Evolutionary conservation across 108 stramenopile genomes (phyloP).

Genomic region (Chaetoceros muelleri): DNA sequence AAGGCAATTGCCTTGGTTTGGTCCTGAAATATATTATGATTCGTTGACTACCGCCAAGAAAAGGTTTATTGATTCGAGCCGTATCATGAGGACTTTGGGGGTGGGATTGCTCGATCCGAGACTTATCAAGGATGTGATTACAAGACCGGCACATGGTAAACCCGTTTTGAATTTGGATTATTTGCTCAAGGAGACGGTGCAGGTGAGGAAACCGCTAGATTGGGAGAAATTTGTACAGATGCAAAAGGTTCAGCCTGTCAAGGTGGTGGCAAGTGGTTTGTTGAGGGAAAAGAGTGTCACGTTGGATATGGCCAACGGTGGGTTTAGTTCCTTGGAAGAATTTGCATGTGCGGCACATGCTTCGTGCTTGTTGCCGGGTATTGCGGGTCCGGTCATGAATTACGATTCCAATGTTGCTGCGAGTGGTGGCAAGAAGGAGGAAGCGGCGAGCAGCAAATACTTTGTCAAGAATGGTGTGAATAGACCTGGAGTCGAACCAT

Average conservation of each 20-base stretch:
- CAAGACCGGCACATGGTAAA: slow-evolving; percentile 52
- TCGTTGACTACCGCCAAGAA: slow-evolving; percentile 65
- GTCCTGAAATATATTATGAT: slow-evolving; percentile 95
- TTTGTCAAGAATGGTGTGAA: slow-evolving; percentile 34
- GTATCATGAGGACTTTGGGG: slow-evolving; percentile 73
- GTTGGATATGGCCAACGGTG: slow-evolving; percentile 65
- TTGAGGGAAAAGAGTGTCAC: slow-evolving; percentile 53
- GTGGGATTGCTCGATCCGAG: slow-evolving; percentile 80
- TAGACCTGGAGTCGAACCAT: slow-evolving; percentile 44
- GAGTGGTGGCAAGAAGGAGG: slow-evolving; percentile 3
- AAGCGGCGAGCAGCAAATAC: slow-evolving; percentile 21
- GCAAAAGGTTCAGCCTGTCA: slow-evolving; percentile 79
- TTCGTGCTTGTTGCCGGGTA: slow-evolving; percentile 87
- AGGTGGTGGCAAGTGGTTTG: slow-evolving; percentile 82
- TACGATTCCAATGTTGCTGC: slow-evolving; percentile 9
- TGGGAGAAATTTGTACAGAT: slow-evolving; percentile 77
- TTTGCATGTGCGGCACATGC: slow-evolving; percentile 82
- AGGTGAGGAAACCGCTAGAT: slow-evolving; percentile 80
- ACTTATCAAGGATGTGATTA: slow-evolving; percentile 63
- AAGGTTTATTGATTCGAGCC: slow-evolving; percentile 79
- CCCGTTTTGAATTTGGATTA: slow-evolving; percentile 86
- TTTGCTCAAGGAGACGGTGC: slow-evolving; percentile 68
- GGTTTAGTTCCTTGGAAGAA: slow-evolving; percentile 65
- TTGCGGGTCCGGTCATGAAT: slow-evolving; percentile 88
- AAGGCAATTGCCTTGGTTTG: slow-evolving; percentile 79